Evolutionary conservation across 345 rosid genomes (phyloP).

Genomic region (Geranium rotundifolium): DNA sequence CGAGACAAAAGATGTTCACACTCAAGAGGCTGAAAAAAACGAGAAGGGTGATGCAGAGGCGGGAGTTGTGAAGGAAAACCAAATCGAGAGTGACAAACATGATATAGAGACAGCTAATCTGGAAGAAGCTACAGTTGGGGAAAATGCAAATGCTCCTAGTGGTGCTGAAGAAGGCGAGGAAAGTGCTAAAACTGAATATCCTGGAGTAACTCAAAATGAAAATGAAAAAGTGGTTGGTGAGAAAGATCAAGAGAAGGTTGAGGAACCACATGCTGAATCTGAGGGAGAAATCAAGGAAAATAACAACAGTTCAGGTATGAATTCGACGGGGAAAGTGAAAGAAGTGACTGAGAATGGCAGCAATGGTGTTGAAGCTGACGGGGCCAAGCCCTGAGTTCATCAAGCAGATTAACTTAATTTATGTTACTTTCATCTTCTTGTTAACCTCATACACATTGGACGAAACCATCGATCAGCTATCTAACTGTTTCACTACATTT

Average conservation of each 20-base stretch:
- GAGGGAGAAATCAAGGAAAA: conserved; percentile 20
- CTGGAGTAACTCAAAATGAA: not conserved
- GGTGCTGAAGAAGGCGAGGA: not conserved
- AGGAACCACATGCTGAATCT: conserved; percentile 5
- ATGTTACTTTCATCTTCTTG: too few relatives aligned
- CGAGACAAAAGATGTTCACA: conserved; percentile 23
- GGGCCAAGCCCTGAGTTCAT: not conserved
- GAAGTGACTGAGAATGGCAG: conserved; percentile 28
- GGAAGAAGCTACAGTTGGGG: conserved; percentile 15
- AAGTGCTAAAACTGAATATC: not conserved
- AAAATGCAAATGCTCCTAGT: conserved; percentile 12
- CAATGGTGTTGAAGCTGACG: conserved; percentile 12
- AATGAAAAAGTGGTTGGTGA: conserved; percentile 7
- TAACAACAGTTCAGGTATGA: conserved; percentile 8
- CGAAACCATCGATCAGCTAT: too few relatives aligned
- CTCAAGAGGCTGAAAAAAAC: conserved; percentile 28
- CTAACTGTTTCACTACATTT: too few relatives aligned
- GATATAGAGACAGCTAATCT: conserved; percentile 5
- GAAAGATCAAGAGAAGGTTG: too few relatives aligned
- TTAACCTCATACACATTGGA: too few relatives aligned
- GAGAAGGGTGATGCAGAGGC: conserved; percentile 17
- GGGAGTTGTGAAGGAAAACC: conserved; percentile 19
- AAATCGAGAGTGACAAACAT: conserved; percentile 12
- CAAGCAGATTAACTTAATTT: too few relatives aligned
- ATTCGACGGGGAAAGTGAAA: conserved; percentile 15